Conservation (phyloP, 768 basidiomycete species). For the Leucocoprinus leucothites region DNA sequence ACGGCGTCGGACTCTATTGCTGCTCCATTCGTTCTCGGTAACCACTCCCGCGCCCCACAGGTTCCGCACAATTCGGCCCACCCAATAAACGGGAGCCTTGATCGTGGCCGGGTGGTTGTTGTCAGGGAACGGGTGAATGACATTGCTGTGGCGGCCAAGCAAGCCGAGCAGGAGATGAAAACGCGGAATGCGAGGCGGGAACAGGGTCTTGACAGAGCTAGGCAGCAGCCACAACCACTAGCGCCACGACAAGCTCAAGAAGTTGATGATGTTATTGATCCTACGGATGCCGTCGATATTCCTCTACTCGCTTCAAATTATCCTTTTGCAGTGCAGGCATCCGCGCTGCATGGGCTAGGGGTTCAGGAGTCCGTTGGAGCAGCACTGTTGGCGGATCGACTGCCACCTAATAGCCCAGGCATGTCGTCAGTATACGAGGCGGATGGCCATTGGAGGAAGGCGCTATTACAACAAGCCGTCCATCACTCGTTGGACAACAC, state of each 20-base stretch:
- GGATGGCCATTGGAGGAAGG: conserved; percentile 74
- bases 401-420: conserved; percentile 66
- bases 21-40: conserved; percentile 30
- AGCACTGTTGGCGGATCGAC: conserved; percentile 66
- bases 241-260: conserved; percentile 14
- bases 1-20: conserved; percentile 67
- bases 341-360: conserved; percentile 67
- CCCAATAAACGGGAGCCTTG: conserved; percentile 15
- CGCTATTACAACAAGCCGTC: conserved; percentile 73
- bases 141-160: conserved; percentile 64
- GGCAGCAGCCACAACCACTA: conserved; percentile 16
- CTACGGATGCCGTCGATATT: conserved; percentile 80
- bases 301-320: conserved; percentile 68
- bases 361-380: conserved; percentile 76
- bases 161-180: conserved; percentile 73
- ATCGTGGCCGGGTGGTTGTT: conserved; percentile 67
- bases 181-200: conserved; percentile 46
- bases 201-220: conserved; percentile 38
- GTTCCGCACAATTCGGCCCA: conserved; percentile 32
- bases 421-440: conserved; percentile 47
- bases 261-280: conserved; percentile 69
- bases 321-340: conserved; percentile 73
- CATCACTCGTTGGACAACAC: conserved; percentile 67
- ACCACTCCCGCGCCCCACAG: conserved; percentile 32
- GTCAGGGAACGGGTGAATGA: conserved; percentile 81